Conservation (phyloP, 306 rosid species). For the Begonia masoniana region DNA sequence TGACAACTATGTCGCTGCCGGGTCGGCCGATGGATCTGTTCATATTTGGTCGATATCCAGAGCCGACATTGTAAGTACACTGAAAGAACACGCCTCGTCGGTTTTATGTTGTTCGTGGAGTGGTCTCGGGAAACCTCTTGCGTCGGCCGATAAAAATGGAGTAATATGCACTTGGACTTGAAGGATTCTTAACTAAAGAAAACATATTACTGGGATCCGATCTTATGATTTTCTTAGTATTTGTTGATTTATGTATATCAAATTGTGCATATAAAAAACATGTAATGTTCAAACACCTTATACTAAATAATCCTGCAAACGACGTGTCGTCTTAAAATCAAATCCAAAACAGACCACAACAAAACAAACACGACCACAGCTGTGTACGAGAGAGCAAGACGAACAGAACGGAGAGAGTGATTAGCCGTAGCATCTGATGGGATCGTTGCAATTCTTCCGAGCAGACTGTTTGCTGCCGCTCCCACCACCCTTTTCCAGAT, state of each 20-base stretch:
- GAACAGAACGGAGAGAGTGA: neutral
- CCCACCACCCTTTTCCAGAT: constrained; percentile 78
- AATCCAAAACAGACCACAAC: neutral
- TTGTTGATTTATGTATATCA: too few species aligned
- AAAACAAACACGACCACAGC: neutral
- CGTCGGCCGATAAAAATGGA: constrained; percentile 89
- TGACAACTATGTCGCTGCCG: constrained; percentile 84
- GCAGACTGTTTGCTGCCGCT: constrained; percentile 47
- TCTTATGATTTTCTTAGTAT: too few species aligned
- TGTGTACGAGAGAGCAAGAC: neutral
- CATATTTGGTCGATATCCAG: constrained; percentile 70
- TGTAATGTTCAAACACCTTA: too few species aligned
- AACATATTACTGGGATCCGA: too few species aligned
- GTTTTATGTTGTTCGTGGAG: constrained; percentile 91
- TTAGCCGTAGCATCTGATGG: constrained; percentile 81
- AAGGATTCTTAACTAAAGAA: neutral
- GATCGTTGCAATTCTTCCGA: constrained; percentile 67
- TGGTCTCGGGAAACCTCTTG: constrained; percentile 71
- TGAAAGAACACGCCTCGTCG: constrained; percentile 70
- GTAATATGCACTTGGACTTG: constrained; percentile 69
- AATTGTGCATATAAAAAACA: too few species aligned
- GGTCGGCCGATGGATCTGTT: constrained; percentile 82
- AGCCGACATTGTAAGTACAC: constrained; percentile 61
- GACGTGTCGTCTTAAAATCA: too few species aligned
- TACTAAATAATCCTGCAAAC: too few species aligned